A percentile compares a stretch with the other conserved stretches of the same genome.
These are phyloP conservation scores for Eimeria necatrix DNA, from an alignment of 169 alveolate genomes.

Conservation along the genomic window DNA sequence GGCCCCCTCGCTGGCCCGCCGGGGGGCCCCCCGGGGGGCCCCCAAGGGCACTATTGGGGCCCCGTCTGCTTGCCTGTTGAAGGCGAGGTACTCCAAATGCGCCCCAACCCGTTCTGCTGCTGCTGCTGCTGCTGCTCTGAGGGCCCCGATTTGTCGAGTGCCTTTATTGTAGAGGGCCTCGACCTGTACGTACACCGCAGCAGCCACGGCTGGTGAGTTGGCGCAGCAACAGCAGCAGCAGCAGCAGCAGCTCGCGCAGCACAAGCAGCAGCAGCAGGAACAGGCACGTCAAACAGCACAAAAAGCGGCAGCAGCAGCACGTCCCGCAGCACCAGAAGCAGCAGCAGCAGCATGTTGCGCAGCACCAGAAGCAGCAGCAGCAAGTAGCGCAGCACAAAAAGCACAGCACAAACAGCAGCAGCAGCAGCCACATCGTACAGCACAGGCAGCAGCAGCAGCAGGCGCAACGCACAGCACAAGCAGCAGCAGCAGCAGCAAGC, in stretches of 20 bases:
- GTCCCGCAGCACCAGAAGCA: not conserved
- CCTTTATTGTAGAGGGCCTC: not conserved
- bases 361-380: not conserved
- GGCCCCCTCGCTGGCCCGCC: not conserved
- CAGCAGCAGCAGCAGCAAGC: not conserved
- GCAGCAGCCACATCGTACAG: not conserved
- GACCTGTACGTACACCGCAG: not conserved
- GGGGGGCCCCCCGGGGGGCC: not conserved
- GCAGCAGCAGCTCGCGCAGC: not conserved
- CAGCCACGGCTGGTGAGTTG: not conserved
- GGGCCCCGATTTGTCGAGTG: not conserved
- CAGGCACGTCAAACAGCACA: too few relatives aligned
- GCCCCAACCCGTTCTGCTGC: slow-evolving; percentile 22
- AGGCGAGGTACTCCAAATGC: not conserved
- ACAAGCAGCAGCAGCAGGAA: not conserved
- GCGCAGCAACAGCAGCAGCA: not conserved
- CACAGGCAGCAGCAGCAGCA: not conserved
- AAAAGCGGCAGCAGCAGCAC: not conserved
- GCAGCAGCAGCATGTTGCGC: not conserved
- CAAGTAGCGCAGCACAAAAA: not conserved
- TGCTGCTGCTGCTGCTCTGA: slow-evolving; percentile 28
- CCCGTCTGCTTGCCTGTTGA: not conserved
- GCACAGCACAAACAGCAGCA: not conserved
- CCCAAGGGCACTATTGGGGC: not conserved
- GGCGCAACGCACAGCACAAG: not conserved